Conservation (phyloP, 805 yeast genomes). For the Lachancea quebecensis region DNA sequence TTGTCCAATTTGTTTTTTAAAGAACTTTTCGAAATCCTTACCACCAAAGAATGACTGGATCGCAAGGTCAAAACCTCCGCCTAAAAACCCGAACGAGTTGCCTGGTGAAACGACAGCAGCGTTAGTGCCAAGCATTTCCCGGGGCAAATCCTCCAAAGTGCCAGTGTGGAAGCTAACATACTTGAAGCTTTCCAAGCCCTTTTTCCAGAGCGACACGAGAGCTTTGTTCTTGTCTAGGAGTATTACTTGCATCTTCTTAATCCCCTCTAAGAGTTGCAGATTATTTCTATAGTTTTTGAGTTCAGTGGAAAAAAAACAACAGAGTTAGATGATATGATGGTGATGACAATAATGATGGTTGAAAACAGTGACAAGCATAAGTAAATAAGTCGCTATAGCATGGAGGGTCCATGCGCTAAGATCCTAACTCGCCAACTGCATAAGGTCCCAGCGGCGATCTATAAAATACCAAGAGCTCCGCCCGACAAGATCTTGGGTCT, state of each 20-base stretch:
- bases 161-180: neutral
- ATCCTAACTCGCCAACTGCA: slow-evolving; percentile 3
- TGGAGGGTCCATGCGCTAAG: too few relatives aligned
- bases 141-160: neutral
- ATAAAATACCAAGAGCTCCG: slow-evolving; percentile 48
- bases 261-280: neutral
- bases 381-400: too few relatives aligned
- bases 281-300: neutral
- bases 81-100: slow-evolving; percentile 43
- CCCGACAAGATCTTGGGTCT: slow-evolving; percentile 85
- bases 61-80: slow-evolving; percentile 45
- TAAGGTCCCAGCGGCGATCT: slow-evolving; percentile 5
- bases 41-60: slow-evolving; percentile 25
- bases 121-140: slow-evolving; percentile 1
- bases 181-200: neutral
- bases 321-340: too few relatives aligned
- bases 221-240: slow-evolving; percentile 6
- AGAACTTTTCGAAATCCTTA: slow-evolving; percentile 23
- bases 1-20: slow-evolving; percentile 18
- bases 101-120: slow-evolving; percentile 44
- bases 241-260: slow-evolving; percentile 1
- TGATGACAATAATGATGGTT: too few relatives aligned
- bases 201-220: slow-evolving; percentile 6
- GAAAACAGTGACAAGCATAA: too few relatives aligned
- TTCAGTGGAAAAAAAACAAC: neutral